Evolutionary conservation across 257 asterid species (phyloP).

Genomic region (Rubia yunnanensis): DNA sequence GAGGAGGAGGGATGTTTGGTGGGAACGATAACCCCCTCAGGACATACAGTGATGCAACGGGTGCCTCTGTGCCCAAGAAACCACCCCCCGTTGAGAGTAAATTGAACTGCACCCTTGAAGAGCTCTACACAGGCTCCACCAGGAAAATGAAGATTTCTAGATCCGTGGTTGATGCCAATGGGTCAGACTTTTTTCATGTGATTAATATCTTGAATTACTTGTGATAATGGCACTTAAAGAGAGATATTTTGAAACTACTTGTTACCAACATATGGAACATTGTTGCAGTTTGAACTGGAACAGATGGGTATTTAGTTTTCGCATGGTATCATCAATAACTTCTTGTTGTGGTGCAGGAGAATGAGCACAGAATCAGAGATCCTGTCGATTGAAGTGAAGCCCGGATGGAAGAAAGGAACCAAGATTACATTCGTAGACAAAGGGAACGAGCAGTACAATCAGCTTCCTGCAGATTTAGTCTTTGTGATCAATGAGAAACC

Average conservation of each 20-base stretch:
- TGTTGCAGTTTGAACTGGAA: too few relatives aligned
- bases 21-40: constrained; percentile 31
- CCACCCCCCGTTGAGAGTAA: constrained; percentile 77
- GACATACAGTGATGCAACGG: constrained; percentile 35
- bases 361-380: constrained; percentile 50
- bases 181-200: constrained; percentile 24
- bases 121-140: constrained; percentile 70
- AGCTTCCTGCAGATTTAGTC: constrained; percentile 76
- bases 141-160: constrained; percentile 89
- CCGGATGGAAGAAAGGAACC: constrained; percentile 91
- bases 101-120: constrained; percentile 75
- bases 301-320: too few relatives aligned
- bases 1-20: constrained; percentile 27
- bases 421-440: constrained; percentile 83
- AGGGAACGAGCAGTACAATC: constrained; percentile 73
- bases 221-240: too few relatives aligned
- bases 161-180: constrained; percentile 49
- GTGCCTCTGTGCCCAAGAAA: constrained; percentile 46
- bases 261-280: too few relatives aligned
- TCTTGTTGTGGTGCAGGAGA: constrained; percentile 23
- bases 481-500: constrained; percentile 87
- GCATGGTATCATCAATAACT: too few relatives aligned
- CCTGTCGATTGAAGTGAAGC: constrained; percentile 64
- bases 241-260: too few relatives aligned
- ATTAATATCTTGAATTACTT: too few relatives aligned